A percentile compares a stretch with the other conserved stretches of the same genome.
Conservation (phyloP, 2,329 filamentous ascomycete genomes). For the Periconia macrospinosa region DNA sequence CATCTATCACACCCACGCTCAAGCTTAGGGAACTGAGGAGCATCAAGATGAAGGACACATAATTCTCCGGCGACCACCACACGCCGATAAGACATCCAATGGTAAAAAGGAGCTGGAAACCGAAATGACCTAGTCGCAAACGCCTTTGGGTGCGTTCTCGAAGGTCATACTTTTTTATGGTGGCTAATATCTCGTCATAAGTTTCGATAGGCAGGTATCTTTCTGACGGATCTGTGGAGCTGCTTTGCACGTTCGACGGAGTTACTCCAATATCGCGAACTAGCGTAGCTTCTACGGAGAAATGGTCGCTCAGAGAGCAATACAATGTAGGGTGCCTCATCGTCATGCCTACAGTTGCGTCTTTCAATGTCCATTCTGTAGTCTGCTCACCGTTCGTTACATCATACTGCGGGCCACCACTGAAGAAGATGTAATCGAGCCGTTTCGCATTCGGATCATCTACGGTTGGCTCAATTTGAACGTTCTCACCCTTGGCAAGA, state of each 20-base stretch:
- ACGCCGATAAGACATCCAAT: conserved; percentile 77
- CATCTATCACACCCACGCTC: conserved; percentile 76
- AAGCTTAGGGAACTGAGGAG: conserved; percentile 78
- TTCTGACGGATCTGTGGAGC: conserved; percentile 21
- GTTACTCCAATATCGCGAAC: conserved; percentile 19
- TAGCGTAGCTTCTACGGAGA: conserved; percentile 83
- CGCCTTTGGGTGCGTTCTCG: conserved; percentile 74
- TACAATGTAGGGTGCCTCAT: conserved; percentile 77
- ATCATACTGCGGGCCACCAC: conserved; percentile 29
- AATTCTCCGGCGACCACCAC: conserved; percentile 81
- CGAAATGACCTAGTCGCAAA: conserved; percentile 75
- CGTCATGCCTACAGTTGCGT: conserved; percentile 75
- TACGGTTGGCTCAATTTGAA: conserved; percentile 65
- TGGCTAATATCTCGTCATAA: conserved; percentile 73
- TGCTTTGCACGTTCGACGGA: conserved; percentile 10
- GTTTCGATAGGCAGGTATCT: conserved; percentile 50
- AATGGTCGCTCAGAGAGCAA: conserved; percentile 93
- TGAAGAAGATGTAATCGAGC: conserved; percentile 90
- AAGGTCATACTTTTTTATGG: conserved; percentile 67
- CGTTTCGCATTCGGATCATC: conserved; percentile 78
- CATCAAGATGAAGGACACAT: conserved; percentile 77
- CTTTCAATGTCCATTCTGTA: conserved; percentile 68
- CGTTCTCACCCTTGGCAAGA: conserved; percentile 66
- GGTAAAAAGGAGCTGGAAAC: conserved; percentile 65
- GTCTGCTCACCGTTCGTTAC: conserved; percentile 27